Evolutionary conservation across 129 eudicot species (phyloP).

Genomic region (Dittrichia graveolens): DNA sequence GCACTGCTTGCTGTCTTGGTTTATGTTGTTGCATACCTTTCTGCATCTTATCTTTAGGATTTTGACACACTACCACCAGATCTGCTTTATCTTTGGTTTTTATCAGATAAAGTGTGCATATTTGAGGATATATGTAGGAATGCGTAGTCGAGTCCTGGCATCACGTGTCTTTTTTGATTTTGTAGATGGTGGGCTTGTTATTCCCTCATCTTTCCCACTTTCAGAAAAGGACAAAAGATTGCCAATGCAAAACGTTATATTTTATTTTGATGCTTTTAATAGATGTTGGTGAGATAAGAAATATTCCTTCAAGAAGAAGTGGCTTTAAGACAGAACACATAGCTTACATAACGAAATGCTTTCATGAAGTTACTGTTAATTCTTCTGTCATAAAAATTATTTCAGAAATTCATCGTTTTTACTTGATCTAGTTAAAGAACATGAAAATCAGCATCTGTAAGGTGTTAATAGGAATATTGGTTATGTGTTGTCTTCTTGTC

Average conservation of each 20-base stretch:
- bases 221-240: slow-evolving; percentile 32
- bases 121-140: slow-evolving; percentile 22
- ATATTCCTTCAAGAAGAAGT: slow-evolving; percentile 22
- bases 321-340: slow-evolving; percentile 16
- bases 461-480: slow-evolving; percentile 24
- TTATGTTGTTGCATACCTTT: not conserved
- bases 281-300: slow-evolving; percentile 27
- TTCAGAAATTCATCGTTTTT: slow-evolving; percentile 15
- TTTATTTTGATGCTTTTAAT: slow-evolving; percentile 15
- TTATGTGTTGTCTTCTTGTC: slow-evolving; percentile 15
- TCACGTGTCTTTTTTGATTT: slow-evolving; percentile 22
- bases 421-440: slow-evolving; percentile 8
- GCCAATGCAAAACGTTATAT: slow-evolving; percentile 14
- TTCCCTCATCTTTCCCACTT: slow-evolving; percentile 26
- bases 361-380: not conserved
- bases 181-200: slow-evolving; percentile 35
- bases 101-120: slow-evolving; percentile 9
- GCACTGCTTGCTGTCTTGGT: not conserved
- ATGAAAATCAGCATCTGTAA: slow-evolving; percentile 8
- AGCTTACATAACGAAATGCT: slow-evolving; percentile 18
- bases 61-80: slow-evolving; percentile 18
- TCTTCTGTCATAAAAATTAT: slow-evolving; percentile 20
- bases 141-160: slow-evolving; percentile 39
- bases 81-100: slow-evolving; percentile 18
- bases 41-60: slow-evolving; percentile 10